phyloP scores from a whole-genome alignment of 2,329 filamentous ascomycete genomes.

The Fusarium musae region DNA sequence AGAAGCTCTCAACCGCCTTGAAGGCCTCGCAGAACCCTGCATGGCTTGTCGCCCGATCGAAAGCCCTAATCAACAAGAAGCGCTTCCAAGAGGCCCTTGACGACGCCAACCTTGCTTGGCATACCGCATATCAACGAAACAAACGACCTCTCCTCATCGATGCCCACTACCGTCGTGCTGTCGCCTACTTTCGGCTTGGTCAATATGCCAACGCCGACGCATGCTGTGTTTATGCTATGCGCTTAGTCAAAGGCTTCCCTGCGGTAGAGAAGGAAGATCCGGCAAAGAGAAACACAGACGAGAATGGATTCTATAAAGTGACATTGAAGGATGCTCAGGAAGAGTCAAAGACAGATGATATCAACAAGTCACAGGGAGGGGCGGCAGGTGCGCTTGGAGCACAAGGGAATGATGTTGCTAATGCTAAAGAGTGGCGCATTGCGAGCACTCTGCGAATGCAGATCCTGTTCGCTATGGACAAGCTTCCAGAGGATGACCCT shows the following conservation, averaged over 20 bases:
- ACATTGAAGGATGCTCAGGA: constrained; percentile 47
- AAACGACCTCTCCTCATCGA: constrained; percentile 80
- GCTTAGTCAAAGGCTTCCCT: constrained; percentile 48
- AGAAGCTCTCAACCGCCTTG: constrained; percentile 75
- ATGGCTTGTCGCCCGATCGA: constrained; percentile 86
- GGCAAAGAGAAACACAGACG: constrained; percentile 50
- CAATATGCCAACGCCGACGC: constrained; percentile 80
- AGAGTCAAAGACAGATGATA: constrained; percentile 47
- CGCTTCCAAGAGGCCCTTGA: constrained; percentile 72
- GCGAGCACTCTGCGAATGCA: constrained; percentile 61
- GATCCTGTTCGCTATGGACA: constrained; percentile 58
- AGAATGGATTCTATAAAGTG: constrained; percentile 59
- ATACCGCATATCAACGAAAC: constrained; percentile 72
- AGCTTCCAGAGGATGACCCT: constrained; percentile 56
- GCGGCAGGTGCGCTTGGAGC: neutral
- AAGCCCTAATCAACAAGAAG: constrained; percentile 75
- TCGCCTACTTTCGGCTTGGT: constrained; percentile 76
- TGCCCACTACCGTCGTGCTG: constrained; percentile 83
- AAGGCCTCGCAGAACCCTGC: constrained; percentile 72
- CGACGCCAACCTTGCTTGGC: constrained; percentile 75
- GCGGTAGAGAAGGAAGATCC: constrained; percentile 50
- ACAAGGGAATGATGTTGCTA: neutral
- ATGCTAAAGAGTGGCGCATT: constrained; percentile 50
- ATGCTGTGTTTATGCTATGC: constrained; percentile 70
- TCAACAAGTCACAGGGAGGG: constrained; percentile 38